Percentiles rank a stretch among this genome's conserved stretches.
Evolutionary conservation across 2,329 filamentous ascomycete species (phyloP).

Genomic region (Fusarium nurragi): DNA sequence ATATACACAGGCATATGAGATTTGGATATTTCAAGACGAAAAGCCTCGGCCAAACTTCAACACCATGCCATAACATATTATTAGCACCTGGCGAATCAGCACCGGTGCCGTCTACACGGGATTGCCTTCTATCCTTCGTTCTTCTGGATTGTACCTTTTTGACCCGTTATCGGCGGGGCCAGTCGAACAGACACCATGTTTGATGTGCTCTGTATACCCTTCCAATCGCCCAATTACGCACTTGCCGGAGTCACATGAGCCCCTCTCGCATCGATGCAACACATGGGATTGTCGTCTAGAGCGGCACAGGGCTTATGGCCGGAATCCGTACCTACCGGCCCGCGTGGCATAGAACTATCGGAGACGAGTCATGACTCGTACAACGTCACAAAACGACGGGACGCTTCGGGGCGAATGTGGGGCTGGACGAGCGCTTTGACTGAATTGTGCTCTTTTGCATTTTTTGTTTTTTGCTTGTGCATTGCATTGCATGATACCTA

Average conservation of each 20-base stretch:
- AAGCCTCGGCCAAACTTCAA: neutral
- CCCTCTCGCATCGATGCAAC: neutral
- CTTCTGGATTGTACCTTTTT: slow-evolving; percentile 5
- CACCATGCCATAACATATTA: neutral
- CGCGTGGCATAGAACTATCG: slow-evolving; percentile 9
- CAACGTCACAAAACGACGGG: slow-evolving; percentile 8
- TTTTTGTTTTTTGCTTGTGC: neutral
- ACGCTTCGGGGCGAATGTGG: slow-evolving; percentile 18
- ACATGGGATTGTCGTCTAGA: neutral
- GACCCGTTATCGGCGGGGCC: slow-evolving; percentile 1
- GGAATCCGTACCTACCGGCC: neutral
- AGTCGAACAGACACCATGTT: slow-evolving; percentile 7
- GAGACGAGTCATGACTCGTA: slow-evolving; percentile 23
- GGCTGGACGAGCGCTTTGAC: slow-evolving; percentile 11
- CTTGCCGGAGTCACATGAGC: neutral
- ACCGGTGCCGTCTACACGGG: neutral
- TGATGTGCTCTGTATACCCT: slow-evolving; percentile 9
- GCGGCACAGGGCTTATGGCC: neutral
- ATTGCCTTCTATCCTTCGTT: neutral
- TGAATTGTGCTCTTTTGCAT: slow-evolving; percentile 23
- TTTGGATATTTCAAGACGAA: slow-evolving; percentile 2
- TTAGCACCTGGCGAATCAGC: neutral
- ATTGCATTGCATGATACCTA: slow-evolving; percentile 40
- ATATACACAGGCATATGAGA: slow-evolving; percentile 7
- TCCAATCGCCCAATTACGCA: neutral